Base-by-base conservation (phyloP, 202 grass and related monocot species). In the Cymbopogon flexuosus region DNA sequence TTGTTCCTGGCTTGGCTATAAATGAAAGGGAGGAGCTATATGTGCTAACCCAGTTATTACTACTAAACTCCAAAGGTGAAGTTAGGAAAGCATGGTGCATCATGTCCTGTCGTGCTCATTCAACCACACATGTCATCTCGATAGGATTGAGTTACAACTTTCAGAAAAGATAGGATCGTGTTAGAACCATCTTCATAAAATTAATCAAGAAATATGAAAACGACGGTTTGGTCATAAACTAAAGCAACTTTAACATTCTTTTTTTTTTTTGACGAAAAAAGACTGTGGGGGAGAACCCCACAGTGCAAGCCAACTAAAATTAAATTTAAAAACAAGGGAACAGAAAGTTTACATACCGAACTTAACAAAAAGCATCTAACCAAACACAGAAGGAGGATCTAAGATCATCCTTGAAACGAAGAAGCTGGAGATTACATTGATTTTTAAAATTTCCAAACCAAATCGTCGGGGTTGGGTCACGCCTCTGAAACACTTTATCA, bases 21-120 rank as follows among this genome's bases (percentile, higher is more conserved):
- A 65, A 59, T 2, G 75, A 35, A 73, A 40, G 24, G n/a, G 37
- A 16, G 30, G 21, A 56, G 18, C 54, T 46, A 67, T 46, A 67
- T 5, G 15, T 3, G 24, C 22, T 47, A 70, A 47, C 43, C 68
- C 24, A 58, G 16, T 8, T 6, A 8, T 35, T 65, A 9, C 51
- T 75, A 54, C 16, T 72, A 64, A 67, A 62, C 58, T 75, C 83
- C 31, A 81, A 75, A 81, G 78, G 71, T 49, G 71, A 51, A 81
- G 29, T 76, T 16, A 34, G 15, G 59, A 79, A 45, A 59, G 59
- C 45, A 39, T 78, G 78, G 5, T 70, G 81, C 76, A 57, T 84
- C 76, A 64, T 75, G 76, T 3, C 29, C 22, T 66, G 70, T 61
- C 84, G 68, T 61, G n/a, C 42, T 75, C 76, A 75, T 56, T 80